These are phyloP conservation scores for Tagetes patula DNA, from an alignment of 129 eudicot species.

Conservation along the genomic window DNA sequence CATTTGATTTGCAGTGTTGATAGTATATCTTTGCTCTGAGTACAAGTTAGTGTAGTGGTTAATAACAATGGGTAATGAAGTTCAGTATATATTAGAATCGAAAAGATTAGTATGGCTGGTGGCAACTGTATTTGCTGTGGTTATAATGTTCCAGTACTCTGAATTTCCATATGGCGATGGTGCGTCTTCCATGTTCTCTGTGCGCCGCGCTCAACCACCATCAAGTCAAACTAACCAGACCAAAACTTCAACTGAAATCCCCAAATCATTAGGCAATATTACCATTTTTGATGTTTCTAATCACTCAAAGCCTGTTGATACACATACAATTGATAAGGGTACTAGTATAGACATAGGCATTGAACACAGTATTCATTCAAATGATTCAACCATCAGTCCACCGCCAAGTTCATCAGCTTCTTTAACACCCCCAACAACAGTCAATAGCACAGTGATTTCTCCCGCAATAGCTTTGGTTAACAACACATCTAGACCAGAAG, in stretches of 20 bases:
- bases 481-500: conserved; percentile 10
- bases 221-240: conserved; percentile 17
- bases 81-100: conserved; percentile 35
- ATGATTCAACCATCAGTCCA: conserved; percentile 22
- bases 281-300: conserved; percentile 27
- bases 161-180: conserved; percentile 69
- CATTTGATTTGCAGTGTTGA: conserved; percentile 34
- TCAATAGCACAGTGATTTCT: conserved; percentile 8
- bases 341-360: neutral
- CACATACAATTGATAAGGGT: conserved; percentile 13
- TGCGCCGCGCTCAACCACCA: conserved; percentile 27
- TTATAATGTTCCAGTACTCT: conserved; percentile 55
- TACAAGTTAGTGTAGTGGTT: conserved; percentile 14
- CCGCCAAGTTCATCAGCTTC: conserved; percentile 31
- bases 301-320: conserved; percentile 17
- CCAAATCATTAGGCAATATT: conserved; percentile 16
- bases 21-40: conserved; percentile 14
- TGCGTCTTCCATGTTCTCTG: conserved; percentile 51
- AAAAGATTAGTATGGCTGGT: conserved; percentile 70
- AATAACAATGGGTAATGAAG: conserved; percentile 44
- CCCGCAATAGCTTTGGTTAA: conserved; percentile 30
- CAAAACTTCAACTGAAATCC: conserved; percentile 21
- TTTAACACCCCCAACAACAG: conserved; percentile 19
- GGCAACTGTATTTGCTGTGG: conserved; percentile 49
- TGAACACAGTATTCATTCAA: conserved; percentile 20